These are phyloP conservation scores for Colletotrichum cordylinicola DNA, from an alignment of 2,329 filamentous ascomycete species.

Conservation along the genomic window DNA sequence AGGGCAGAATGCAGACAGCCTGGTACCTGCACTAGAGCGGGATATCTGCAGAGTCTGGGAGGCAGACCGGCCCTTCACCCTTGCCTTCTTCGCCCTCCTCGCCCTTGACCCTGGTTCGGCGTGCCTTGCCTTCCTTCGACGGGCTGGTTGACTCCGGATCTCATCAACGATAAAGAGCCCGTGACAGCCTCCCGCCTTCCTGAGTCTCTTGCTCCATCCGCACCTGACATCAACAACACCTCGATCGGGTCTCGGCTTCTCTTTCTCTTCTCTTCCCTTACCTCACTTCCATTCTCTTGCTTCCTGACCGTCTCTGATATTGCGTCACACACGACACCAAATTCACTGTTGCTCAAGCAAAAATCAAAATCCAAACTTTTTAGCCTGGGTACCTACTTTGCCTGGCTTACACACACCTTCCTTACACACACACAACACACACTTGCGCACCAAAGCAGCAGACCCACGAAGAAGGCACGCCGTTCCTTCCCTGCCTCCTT, in stretches of 20 bases:
- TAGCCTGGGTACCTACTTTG: not conserved
- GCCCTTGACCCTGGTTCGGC: not conserved
- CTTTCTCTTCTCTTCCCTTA: not conserved
- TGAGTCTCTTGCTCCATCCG: constrained; percentile 7
- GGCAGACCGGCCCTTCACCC: not conserved
- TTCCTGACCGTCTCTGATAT: constrained; percentile 1
- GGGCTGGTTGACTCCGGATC: not conserved
- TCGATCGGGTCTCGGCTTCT: constrained; percentile 5
- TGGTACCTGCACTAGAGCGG: constrained; percentile 3
- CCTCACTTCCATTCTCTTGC: not conserved
- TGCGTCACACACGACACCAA: constrained; percentile 13
- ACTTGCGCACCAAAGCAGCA: not conserved
- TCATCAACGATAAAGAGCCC: constrained; percentile 17
- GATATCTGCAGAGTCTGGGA: not conserved
- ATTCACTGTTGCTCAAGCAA: not conserved
- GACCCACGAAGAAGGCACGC: not conserved
- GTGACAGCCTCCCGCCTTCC: constrained; percentile 19
- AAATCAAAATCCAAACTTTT: not conserved
- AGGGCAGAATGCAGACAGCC: not conserved
- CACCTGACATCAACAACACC: constrained; percentile 8
- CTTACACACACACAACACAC: not conserved
- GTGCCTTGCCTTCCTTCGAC: not conserved
- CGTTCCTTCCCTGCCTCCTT: constrained; percentile 22
- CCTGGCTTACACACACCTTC: not conserved
- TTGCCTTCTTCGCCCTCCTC: not conserved